Percentiles rank a stretch among this genome's conserved stretches.
phyloP scores from a whole-genome alignment of 352 stramenopile species.

The Globisporangium nodosum region DNA sequence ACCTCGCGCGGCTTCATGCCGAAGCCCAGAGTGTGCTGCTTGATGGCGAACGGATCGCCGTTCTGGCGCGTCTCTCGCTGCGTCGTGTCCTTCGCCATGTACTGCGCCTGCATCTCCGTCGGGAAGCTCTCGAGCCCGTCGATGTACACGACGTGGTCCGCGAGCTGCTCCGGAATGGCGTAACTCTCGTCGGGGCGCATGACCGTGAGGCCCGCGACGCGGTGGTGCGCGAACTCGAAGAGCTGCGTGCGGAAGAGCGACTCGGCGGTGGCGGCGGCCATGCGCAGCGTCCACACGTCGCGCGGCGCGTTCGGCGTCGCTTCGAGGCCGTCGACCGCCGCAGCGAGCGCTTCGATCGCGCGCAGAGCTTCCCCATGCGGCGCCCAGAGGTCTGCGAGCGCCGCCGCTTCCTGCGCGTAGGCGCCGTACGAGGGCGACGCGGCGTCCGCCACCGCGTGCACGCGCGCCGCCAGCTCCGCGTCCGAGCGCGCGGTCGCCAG shows the following conservation, averaged over 20 bases:
- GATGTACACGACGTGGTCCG: conserved; percentile 44
- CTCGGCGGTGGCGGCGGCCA: conserved; percentile 38
- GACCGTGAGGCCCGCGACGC: conserved; percentile 24
- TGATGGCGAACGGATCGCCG: conserved; percentile 28
- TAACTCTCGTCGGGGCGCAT: conserved; percentile 36
- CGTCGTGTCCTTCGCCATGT: conserved; percentile 18
- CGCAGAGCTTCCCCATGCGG: conserved; percentile 16
- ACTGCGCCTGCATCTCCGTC: conserved; percentile 50
- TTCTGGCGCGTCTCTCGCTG: conserved; percentile 17
- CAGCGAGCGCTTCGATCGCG: conserved; percentile 21
- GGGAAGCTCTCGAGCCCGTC: conserved; percentile 73
- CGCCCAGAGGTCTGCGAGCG: conserved; percentile 35
- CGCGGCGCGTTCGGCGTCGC: conserved; percentile 17
- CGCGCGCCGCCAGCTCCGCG: conserved; percentile 28
- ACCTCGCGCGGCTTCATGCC: conserved; percentile 9
- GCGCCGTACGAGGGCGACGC: conserved; percentile 42
- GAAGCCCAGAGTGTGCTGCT: conserved; percentile 10
- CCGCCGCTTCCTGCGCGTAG: conserved; percentile 23
- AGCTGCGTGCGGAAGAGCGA: conserved; percentile 45
- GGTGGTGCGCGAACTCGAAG: conserved; percentile 36
- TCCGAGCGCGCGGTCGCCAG: conserved; percentile 26
- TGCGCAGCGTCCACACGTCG: conserved; percentile 44
- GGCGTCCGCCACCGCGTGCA: conserved; percentile 42
- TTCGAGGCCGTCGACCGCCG: conserved; percentile 4
- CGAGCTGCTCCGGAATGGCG: conserved; percentile 29